Conservation (phyloP, 2,329 filamentous ascomycete genomes). For the Colletotrichum gloeosporioides region DNA sequence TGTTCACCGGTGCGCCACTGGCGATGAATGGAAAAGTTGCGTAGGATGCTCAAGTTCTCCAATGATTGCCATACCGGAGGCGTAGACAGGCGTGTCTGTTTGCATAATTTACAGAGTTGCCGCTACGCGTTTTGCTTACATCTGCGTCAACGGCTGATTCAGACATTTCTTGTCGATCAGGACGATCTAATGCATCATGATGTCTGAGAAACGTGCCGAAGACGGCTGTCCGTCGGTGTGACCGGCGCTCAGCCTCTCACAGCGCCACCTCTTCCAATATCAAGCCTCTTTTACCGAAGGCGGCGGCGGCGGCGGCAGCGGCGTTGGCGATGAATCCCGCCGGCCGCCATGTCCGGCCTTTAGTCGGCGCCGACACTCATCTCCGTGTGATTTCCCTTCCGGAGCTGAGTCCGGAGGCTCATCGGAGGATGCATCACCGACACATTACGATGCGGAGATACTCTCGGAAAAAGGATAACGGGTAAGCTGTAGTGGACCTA, state of each 20-base stretch:
- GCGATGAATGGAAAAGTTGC: neutral
- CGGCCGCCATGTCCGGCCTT: neutral
- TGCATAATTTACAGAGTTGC: neutral
- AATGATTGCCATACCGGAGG: neutral
- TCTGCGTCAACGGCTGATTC: neutral
- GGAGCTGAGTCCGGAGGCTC: neutral
- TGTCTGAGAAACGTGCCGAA: neutral
- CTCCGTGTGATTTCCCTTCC: neutral
- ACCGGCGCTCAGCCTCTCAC: neutral
- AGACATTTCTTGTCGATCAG: neutral
- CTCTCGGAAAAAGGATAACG: neutral
- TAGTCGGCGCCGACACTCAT: neutral
- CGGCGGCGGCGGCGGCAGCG: neutral
- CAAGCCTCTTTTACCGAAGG: neutral
- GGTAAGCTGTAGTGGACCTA: neutral
- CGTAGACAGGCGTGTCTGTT: neutral
- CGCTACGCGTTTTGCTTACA: neutral
- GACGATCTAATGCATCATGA: neutral
- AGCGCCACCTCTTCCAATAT: neutral
- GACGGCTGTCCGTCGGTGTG: neutral
- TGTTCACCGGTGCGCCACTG: neutral
- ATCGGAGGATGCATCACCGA: neutral
- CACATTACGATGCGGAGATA: neutral
- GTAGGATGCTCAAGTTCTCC: neutral
- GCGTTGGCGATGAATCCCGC: neutral